These are phyloP conservation scores for Metschnikowia gruessii DNA, from an alignment of 805 yeast species.

Conservation along the genomic window DNA sequence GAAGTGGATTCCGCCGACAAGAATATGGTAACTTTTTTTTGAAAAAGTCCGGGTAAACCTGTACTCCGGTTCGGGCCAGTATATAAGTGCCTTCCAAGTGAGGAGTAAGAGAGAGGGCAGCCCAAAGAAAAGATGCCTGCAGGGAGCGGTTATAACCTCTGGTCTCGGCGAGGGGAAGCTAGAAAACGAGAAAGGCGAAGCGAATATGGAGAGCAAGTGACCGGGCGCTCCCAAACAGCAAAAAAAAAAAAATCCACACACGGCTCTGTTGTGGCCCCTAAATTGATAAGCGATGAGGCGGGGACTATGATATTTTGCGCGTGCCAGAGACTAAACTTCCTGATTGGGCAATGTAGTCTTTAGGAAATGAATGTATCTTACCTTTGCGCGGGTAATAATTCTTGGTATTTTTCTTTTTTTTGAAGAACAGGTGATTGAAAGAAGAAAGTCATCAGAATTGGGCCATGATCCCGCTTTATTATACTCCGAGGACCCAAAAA, in stretches of 20 bases:
- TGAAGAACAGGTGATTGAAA: too few relatives aligned
- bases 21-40: not conserved
- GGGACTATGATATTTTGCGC: not conserved
- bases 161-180: slow-evolving; percentile 12
- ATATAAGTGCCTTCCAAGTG: slow-evolving; percentile 14
- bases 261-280: not conserved
- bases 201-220: slow-evolving; percentile 6
- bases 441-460: too few relatives aligned
- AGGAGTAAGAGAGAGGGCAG: slow-evolving; percentile 19
- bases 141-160: slow-evolving; percentile 5
- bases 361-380: not conserved
- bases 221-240: too few relatives aligned
- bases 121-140: slow-evolving; percentile 10
- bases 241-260: not conserved
- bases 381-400: too few relatives aligned
- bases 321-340: slow-evolving; percentile 5
- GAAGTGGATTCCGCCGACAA: not conserved
- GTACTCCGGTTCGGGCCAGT: slow-evolving; percentile 6
- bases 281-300: slow-evolving; percentile 1
- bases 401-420: not conserved
- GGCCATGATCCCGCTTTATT: too few relatives aligned
- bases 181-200: slow-evolving; percentile 2
- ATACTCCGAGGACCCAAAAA: not conserved
- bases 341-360: not conserved
- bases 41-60: not conserved